A percentile compares a stretch with the other conserved stretches of the same genome.
These are phyloP conservation scores for Abrus precatorius DNA, from an alignment of 306 rosid species.

Conservation along the genomic window DNA sequence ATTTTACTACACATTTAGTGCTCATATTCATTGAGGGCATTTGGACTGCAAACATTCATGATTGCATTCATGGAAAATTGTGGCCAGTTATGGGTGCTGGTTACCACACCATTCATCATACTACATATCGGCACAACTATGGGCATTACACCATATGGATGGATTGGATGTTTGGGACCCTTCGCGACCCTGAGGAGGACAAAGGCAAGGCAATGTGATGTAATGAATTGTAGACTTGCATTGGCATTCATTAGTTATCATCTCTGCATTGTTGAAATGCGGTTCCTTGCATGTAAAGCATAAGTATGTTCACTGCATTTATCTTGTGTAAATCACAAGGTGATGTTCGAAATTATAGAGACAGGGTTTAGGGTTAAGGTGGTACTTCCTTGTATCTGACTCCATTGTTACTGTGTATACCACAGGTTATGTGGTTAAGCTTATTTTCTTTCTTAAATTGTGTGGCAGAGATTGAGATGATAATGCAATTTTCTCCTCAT, in stretches of 20 bases:
- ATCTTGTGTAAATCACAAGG: conserved; percentile 36
- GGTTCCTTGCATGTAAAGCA: conserved; percentile 46
- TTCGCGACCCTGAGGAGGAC: conserved; percentile 71
- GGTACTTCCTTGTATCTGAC: conserved; percentile 24
- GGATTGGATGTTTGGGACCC: conserved; percentile 99
- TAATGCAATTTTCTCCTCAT: conserved; percentile 6
- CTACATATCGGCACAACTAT: conserved; percentile 90
- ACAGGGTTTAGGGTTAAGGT: conserved; percentile 33
- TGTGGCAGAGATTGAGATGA: conserved; percentile 28
- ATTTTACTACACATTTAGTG: conserved; percentile 73
- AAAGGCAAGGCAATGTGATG: conserved; percentile 61
- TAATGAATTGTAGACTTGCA: conserved; percentile 42
- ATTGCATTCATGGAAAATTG: conserved; percentile 76
- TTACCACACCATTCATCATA: conserved; percentile 95
- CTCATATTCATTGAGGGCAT: conserved; percentile 76
- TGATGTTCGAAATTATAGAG: conserved; percentile 14
- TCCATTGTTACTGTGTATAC: conserved; percentile 32
- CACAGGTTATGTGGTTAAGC: conserved; percentile 15
- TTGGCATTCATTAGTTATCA: not conserved
- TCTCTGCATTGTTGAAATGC: conserved; percentile 8
- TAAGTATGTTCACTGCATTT: conserved; percentile 26
- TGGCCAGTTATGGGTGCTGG: conserved; percentile 99
- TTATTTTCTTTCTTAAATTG: conserved; percentile 40
- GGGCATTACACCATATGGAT: conserved; percentile 93
- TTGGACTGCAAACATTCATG: conserved; percentile 96